Conservation (phyloP, 257 asterid species). For the Gentiana straminea region DNA sequence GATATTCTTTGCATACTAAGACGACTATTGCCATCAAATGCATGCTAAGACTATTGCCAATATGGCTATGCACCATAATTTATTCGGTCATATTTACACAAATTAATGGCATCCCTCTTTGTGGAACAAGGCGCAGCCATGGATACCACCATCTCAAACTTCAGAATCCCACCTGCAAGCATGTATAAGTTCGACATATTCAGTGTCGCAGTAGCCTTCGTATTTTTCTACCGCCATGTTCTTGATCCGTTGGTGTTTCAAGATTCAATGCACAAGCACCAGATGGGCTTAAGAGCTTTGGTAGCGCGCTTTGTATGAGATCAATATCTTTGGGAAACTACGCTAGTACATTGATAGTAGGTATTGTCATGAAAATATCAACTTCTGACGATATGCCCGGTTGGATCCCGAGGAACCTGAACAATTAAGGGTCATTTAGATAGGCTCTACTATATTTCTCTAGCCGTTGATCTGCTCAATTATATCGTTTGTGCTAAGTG, state of each 20-base stretch:
- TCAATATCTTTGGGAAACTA: slow-evolving; percentile 90
- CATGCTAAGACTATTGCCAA: slow-evolving; percentile 69
- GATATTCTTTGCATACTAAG: no score
- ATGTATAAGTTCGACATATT: slow-evolving; percentile 91
- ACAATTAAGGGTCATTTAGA: slow-evolving; percentile 64
- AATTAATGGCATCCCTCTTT: slow-evolving; percentile 74
- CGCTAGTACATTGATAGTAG: slow-evolving; percentile 70
- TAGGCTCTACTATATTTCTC: slow-evolving; percentile 74
- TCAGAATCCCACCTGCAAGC: slow-evolving; percentile 85
- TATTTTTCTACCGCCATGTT: slow-evolving; percentile 65
- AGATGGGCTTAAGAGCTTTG: slow-evolving; percentile 87
- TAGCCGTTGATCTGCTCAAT: slow-evolving; percentile 43
- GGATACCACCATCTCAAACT: slow-evolving; percentile 49
- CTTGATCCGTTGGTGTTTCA: slow-evolving; percentile 71
- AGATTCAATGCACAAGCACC: slow-evolving; percentile 76
- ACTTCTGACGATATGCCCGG: slow-evolving; percentile 63
- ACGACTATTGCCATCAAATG: slow-evolving; percentile 27
- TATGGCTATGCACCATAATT: slow-evolving; percentile 93
- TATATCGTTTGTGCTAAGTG: slow-evolving; percentile 56
- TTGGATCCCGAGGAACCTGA: slow-evolving; percentile 86
- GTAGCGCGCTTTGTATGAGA: slow-evolving; percentile 90
- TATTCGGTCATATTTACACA: slow-evolving; percentile 92
- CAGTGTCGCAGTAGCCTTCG: slow-evolving; percentile 57
- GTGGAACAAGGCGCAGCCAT: slow-evolving; percentile 96
- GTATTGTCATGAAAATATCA: slow-evolving; percentile 71